Conservation (phyloP, 768 basidiomycete genomes). For the Phlebiopsis flavidoalba region DNA sequence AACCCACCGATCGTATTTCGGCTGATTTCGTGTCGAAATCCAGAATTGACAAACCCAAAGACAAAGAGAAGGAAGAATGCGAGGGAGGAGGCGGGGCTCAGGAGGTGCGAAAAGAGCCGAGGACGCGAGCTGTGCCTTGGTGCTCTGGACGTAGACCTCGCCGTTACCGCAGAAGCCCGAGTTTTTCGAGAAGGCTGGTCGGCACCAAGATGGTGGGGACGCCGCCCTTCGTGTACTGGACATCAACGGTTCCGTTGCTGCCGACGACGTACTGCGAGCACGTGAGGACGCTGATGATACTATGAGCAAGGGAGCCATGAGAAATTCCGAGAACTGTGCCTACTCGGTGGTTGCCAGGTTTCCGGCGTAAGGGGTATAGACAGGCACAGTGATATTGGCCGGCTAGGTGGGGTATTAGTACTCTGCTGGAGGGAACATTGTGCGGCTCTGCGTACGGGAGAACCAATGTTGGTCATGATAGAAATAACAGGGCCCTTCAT, state of each 20-base stretch:
- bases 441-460: constrained; percentile 43
- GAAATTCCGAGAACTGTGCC: constrained; percentile 18
- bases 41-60: constrained; percentile 7
- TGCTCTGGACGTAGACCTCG: not conserved
- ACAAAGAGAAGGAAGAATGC: constrained; percentile 5
- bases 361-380: constrained; percentile 48
- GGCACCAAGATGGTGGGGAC: constrained; percentile 53
- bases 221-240: constrained; percentile 62
- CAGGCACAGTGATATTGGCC: constrained; percentile 49
- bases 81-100: constrained; percentile 1
- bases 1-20: constrained; percentile 92
- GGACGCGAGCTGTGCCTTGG: constrained; percentile 12
- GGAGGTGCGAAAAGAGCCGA: constrained; percentile 4
- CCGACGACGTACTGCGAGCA: constrained; percentile 69
- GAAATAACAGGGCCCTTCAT: constrained; percentile 60
- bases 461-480: constrained; percentile 68
- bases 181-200: constrained; percentile 24
- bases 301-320: constrained; percentile 6
- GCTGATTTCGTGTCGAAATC: constrained; percentile 86
- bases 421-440: too few relatives aligned
- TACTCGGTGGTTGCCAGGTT: constrained; percentile 54
- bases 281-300: constrained; percentile 46
- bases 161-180: constrained; percentile 34
- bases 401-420: constrained; percentile 34
- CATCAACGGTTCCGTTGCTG: constrained; percentile 54